phyloP scores from a whole-genome alignment of 345 rosid genomes.

The Dovyalis caffra region DNA sequence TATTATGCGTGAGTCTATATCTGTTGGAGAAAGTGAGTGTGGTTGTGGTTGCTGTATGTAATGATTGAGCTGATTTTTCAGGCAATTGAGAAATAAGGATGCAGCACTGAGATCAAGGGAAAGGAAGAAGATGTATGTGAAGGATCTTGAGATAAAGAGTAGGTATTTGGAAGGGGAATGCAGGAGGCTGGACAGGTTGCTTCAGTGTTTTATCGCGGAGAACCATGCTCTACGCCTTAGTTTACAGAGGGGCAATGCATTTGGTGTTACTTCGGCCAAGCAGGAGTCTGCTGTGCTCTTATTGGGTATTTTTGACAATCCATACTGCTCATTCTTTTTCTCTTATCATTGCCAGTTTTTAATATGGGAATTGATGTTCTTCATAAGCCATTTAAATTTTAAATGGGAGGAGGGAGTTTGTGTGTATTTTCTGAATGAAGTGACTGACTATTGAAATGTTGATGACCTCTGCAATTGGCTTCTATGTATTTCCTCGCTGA shows the following conservation, averaged over 20 bases:
- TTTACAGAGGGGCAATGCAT: slow-evolving; percentile 52
- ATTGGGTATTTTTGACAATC: slow-evolving; percentile 56
- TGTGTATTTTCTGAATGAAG: not conserved
- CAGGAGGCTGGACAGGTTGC: slow-evolving; percentile 69
- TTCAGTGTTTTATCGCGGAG: slow-evolving; percentile 69
- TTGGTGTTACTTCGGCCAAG: slow-evolving; percentile 65
- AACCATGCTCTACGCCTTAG: slow-evolving; percentile 68
- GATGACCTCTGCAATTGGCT: too few relatives aligned
- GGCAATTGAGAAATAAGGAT: slow-evolving; percentile 87
- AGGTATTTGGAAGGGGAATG: slow-evolving; percentile 81
- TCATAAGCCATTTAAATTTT: too few relatives aligned
- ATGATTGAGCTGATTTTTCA: slow-evolving; percentile 29
- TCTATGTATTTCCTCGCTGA: too few relatives aligned
- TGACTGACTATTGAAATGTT: too few relatives aligned
- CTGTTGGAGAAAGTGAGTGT: not conserved
- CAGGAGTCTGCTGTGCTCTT: slow-evolving; percentile 99
- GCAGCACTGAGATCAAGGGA: slow-evolving; percentile 86
- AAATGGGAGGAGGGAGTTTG: not conserved
- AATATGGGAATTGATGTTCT: not conserved
- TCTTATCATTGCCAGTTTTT: not conserved
- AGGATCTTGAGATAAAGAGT: slow-evolving; percentile 79
- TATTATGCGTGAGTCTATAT: not conserved
- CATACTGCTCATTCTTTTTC: not conserved
- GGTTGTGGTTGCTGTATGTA: not conserved
- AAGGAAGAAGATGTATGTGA: slow-evolving; percentile 73